phyloP scores from a whole-genome alignment of 768 basidiomycete genomes.

The Xerocomus potaroensis region DNA sequence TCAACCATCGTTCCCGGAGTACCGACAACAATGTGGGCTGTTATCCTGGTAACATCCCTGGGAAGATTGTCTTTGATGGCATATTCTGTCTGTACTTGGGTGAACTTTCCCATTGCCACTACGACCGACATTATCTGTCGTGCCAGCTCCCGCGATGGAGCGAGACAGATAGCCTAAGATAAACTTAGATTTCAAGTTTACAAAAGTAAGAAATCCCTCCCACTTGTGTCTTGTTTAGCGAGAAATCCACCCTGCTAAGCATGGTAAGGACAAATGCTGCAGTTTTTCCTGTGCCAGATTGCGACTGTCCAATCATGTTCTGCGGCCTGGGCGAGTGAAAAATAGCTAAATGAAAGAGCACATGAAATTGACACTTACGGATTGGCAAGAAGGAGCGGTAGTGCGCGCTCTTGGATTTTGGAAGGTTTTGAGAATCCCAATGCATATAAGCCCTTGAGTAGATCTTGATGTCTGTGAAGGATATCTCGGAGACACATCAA shows the following conservation, averaged over 20 bases:
- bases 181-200: conserved; percentile 2
- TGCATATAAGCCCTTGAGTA: conserved; percentile 90
- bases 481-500: conserved; percentile 3
- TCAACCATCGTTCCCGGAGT: conserved; percentile 95
- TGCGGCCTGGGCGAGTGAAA: conserved; percentile 60
- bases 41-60: conserved; percentile 58
- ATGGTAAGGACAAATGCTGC: conserved; percentile 98
- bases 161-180: conserved; percentile 87
- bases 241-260: conserved; percentile 90
- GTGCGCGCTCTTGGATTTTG: conserved; percentile 96
- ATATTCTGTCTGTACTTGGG: conserved; percentile 88
- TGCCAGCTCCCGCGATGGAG: conserved; percentile 94
- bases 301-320: conserved; percentile 99
- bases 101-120: conserved; percentile 92
- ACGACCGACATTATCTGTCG: conserved; percentile 97
- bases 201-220: conserved; percentile 9
- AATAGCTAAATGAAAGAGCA: conserved; percentile 6
- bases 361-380: conserved; percentile 56
- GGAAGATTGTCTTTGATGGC: conserved; percentile 89
- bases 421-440: conserved; percentile 98
- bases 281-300: conserved; percentile 98
- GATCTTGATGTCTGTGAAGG: conserved; percentile 65
- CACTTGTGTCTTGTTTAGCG: conserved; percentile 80
- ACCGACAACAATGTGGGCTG: conserved; percentile 90
- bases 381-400: conserved; percentile 84